Base-by-base conservation (phyloP, 345 rosid genomes). In the Eucalyptus camaldulensis region DNA sequence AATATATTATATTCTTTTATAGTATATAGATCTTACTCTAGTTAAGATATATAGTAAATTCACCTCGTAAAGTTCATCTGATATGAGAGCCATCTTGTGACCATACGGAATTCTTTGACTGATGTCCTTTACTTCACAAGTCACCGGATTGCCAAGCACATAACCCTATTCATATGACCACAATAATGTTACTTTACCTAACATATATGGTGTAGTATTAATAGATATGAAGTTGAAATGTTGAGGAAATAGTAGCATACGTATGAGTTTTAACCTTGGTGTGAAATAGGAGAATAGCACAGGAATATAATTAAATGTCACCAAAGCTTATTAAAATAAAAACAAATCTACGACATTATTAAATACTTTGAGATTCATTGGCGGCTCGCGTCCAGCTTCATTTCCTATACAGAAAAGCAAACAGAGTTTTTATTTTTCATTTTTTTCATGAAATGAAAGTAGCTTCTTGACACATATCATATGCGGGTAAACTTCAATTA, bases 21-120 rank as follows among this genome's bases (percentile, higher is more conserved):
- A 31, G 19, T 69, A 8, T 67, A 33, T 10, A 69, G 80, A 69
- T 33, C 13, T 67, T 69, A 69, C 19, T 17, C 19, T 14, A 69
- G 80, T 9, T 16, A 69, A 33, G 11, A 8, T 17, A 17, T 69
- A 37, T 33, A 8, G 44, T 33, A 69, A 33, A 69, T 37, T 69
- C 40, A 94, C 96, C 95, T 94, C 88, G 51, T 93, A 96, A 62
- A 94, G 93, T 89, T 94, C 92, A 91, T 93, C 92, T 33, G 95
- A 95, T 86, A 96, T 94, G 31, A 96, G 90, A 49, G 92, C 92
- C 95, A 90, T 90, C n/a, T 94, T 92, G 58, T 93, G 93, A 81
- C 94, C 91, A 85, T 24, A 93, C 40, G 87, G 86, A 88, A 95
- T 69, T 33, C 69, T 88, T 60, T 92, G 90, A 87, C 90, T 91